These are phyloP conservation scores for Psilocybe tampanensis DNA, from an alignment of 768 basidiomycete genomes.

Conservation along the genomic window DNA sequence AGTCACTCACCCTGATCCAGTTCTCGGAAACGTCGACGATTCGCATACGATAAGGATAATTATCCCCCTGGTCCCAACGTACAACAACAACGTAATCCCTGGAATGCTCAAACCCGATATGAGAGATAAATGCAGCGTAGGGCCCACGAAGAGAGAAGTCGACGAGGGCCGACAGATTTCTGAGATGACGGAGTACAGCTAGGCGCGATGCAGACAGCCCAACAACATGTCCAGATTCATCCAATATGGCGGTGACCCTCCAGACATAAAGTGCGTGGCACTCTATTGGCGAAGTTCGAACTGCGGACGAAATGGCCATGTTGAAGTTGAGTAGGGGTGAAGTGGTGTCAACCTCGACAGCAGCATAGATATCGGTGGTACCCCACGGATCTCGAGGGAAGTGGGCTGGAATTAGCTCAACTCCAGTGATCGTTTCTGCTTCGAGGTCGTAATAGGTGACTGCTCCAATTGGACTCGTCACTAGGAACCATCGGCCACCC, in stretches of 20 bases:
- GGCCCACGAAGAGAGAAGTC: not conserved
- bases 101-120: not conserved
- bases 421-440: not conserved
- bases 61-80: not conserved
- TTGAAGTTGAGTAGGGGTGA: not conserved
- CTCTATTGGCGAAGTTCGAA: not conserved
- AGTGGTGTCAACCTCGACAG: not conserved
- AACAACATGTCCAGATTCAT: not conserved
- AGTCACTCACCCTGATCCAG: too few relatives aligned
- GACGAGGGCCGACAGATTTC: not conserved
- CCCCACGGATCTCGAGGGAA: not conserved
- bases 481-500: not conserved
- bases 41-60: not conserved
- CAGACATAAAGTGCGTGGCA: not conserved
- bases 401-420: not conserved
- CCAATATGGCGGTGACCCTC: not conserved
- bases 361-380: not conserved
- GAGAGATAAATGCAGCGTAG: not conserved
- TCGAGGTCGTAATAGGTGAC: slow-evolving; percentile 1
- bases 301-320: not conserved
- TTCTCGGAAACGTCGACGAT: not conserved
- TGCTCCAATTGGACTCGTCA: not conserved
- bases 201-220: not conserved
- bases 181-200: not conserved
- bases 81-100: not conserved